Evolutionary conservation across 1,284 basidiomycete genomes (phyloP).

Genomic region (Agroathelia rolfsii): DNA sequence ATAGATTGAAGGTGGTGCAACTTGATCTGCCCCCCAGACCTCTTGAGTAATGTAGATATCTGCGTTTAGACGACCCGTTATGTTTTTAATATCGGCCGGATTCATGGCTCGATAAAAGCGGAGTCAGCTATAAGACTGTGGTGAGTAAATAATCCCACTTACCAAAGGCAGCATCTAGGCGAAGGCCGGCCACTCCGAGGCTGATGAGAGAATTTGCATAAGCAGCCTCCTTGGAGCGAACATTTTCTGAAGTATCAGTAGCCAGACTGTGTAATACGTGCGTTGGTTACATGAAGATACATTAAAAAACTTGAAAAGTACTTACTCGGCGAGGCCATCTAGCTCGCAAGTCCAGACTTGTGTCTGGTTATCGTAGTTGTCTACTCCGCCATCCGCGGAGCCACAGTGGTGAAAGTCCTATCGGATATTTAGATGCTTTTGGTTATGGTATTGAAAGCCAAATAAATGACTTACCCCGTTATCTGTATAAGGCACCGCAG

Average conservation of each 20-base stretch:
- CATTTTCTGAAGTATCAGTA: conserved; percentile 48
- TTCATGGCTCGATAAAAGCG: conserved; percentile 48
- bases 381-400: conserved; percentile 40
- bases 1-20: conserved; percentile 17
- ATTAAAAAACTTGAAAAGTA: conserved; percentile 4
- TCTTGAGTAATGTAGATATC: conserved; percentile 50
- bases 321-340: conserved; percentile 47
- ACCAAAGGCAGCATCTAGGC: conserved; percentile 59
- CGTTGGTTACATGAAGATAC: conserved; percentile 3
- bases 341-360: conserved; percentile 58
- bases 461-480: too few species aligned
- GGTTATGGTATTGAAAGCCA: too few species aligned
- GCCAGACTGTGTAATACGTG: conserved; percentile 29
- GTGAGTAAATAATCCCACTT: conserved; percentile 10
- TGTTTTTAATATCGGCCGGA: conserved; percentile 42
- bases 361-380: conserved; percentile 37
- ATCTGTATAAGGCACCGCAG: conserved; percentile 13
- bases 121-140: too few species aligned
- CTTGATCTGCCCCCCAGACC: conserved; percentile 20
- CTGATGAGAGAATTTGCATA: conserved; percentile 55
- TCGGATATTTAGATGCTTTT: too few species aligned
- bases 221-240: conserved; percentile 38
- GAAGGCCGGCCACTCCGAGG: conserved; percentile 53
- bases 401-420: conserved; percentile 61
- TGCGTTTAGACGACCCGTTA: conserved; percentile 31